Base-by-base conservation (phyloP, 345 rosid species). In the Salix purpurea region DNA sequence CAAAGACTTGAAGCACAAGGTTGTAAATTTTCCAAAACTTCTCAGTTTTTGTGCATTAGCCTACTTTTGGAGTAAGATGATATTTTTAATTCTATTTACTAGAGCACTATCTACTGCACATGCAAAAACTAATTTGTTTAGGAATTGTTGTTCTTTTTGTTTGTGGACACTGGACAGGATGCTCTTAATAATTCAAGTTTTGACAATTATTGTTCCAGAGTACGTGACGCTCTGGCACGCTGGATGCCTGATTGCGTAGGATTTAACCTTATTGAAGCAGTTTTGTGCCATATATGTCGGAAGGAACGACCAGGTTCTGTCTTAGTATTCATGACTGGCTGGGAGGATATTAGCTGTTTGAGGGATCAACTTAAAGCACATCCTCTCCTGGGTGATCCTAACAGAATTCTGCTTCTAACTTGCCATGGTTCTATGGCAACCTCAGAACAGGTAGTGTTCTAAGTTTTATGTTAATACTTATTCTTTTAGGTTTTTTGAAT, bases 401-500 rank as follows among this genome's bases (percentile, higher is more conserved):
- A 92, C 83, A 90, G 99, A 84, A 93, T 96, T 74, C 84, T 92
- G 77, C 90, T 96, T 75, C 76, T 93, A 74, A 87, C 93, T 67
- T 96, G 99, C 67, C 99, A 96, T 77, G 99, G 99, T 83, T 96
- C 98, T 69, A 96, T 96, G 98, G 97, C 99, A 61, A 92, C 95
- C 74, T 88, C 97, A 76, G 99, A 96, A 79, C 99, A 92, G 92
- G 99, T 93, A 64, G 61, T 36, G 30, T 40, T 68, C 5, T 37
- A 68, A 68, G 40, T 68, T 56, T 56, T 23, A 56, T 9, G 13
- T 56, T 56, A 56, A 56, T 46, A 46, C 16, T 46, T 11, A 56
- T 56, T 5, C n/a, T 56, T 0, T 56, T 8, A n/a, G 62, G 6
- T 56, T n/a, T 21, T 21, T 9, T 56, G 28, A n/a, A 56, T 56